phyloP scores from a whole-genome alignment of 257 asterid genomes.

The Penstemon eatonii region DNA sequence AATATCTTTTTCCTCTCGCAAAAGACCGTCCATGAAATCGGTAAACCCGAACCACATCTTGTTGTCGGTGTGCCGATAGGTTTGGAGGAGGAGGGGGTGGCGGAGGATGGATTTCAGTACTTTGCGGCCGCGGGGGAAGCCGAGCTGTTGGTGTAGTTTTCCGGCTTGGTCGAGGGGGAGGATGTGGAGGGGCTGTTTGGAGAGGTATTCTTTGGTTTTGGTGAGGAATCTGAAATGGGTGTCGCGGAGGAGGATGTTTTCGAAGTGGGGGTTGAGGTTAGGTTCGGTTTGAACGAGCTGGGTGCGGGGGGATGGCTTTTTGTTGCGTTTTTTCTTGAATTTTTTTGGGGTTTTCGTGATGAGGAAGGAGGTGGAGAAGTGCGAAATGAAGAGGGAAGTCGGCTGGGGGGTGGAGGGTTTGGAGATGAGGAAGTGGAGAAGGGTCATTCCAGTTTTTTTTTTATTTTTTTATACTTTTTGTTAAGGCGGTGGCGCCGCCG shows the following conservation, averaged over 20 bases:
- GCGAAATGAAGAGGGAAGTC: slow-evolving; percentile 37
- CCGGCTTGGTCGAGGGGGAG: slow-evolving; percentile 85
- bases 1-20: slow-evolving; percentile 45
- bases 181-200: slow-evolving; percentile 70
- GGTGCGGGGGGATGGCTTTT: slow-evolving; percentile 71
- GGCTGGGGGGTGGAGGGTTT: slow-evolving; percentile 33
- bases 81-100: slow-evolving; percentile 70
- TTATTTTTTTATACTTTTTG: too few species aligned
- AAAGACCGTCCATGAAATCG: slow-evolving; percentile 56
- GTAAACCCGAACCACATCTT: slow-evolving; percentile 90
- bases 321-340: slow-evolving; percentile 68
- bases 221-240: slow-evolving; percentile 68
- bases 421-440: slow-evolving; percentile 41
- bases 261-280: slow-evolving; percentile 61
- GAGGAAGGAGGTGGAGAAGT: slow-evolving; percentile 86
- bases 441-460: slow-evolving; percentile 30
- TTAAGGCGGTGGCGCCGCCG: slow-evolving; percentile 21
- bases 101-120: slow-evolving; percentile 57
- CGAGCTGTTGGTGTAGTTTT: slow-evolving; percentile 77
- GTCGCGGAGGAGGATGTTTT: slow-evolving; percentile 61
- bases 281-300: slow-evolving; percentile 73
- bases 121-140: slow-evolving; percentile 89
- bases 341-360: slow-evolving; percentile 85
- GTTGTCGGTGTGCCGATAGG: slow-evolving; percentile 68
- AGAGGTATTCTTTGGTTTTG: slow-evolving; percentile 67